Evolutionary conservation across 2,329 filamentous ascomycete species (phyloP), one percentile per base, ranked within the genome.

Genomic region (Trichoderma sp.): DNA sequence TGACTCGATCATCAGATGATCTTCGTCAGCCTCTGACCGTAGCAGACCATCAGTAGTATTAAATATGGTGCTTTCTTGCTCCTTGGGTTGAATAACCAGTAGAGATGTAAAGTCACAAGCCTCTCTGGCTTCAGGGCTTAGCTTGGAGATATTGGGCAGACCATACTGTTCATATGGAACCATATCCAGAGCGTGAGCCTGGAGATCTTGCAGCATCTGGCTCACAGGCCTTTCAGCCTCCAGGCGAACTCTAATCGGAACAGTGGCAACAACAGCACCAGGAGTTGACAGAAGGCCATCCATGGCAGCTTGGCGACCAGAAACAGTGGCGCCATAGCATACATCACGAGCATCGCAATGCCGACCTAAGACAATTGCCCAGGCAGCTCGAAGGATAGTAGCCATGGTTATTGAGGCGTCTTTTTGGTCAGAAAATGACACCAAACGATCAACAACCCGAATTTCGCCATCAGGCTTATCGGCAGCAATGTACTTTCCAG

Each of bases 111-210:
- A 69, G 25, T 69, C 48, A n/a, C 56, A 67, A 7, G 67, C 67
- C 9, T 66, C 63, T 7, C 56, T 52, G 5, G 68, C 67, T n/a
- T 59, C 69, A 12, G 58, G 19, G 63, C 66, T 70, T 5, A 73
- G 52, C 53, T 70, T 71, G 3, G 64, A 73, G n/a, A 75, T 73
- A 7, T 42, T 63, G 17, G 69, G 67, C 17, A 75, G 64, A 2
- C 73, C 73, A 19, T 66, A 67, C 10, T 75, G 73, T 32, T 75
- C 73, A 52, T 71, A 73, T 0, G 72, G 65, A n/a, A 73, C 70
- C 69, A 73, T 72, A 7, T 70, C 60, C 1, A 69, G 48, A 1
- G 70, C 70, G 10, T 72, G 69, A 7, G 48, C 60, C 22, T 72
- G 71, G 2, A 73, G 35, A 15, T 59, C 66, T 10, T 60, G 54